phyloP scores from a whole-genome alignment of 2,329 filamentous ascomycete species.

The Fusarium ramigenum region DNA sequence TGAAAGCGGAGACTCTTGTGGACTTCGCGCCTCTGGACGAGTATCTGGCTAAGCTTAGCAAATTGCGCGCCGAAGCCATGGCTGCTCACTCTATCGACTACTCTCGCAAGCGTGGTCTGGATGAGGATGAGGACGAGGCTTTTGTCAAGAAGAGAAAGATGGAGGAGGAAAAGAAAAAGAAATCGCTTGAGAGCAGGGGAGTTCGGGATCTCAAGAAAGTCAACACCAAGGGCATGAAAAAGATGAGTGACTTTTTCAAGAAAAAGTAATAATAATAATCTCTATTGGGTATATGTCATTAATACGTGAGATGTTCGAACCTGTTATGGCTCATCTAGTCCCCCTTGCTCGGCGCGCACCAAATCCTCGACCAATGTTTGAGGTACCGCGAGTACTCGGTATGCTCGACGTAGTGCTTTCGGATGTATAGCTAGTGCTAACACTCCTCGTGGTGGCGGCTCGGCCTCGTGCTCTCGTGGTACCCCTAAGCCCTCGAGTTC shows the following conservation, averaged over 20 bases:
- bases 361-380: conserved; percentile 49
- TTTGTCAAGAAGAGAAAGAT: conserved; percentile 82
- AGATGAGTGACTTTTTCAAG: conserved; percentile 93
- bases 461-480: conserved; percentile 43
- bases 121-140: conserved; percentile 73
- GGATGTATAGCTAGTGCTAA: conserved; percentile 43
- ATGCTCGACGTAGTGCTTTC: conserved; percentile 42
- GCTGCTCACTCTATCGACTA: conserved; percentile 77
- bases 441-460: conserved; percentile 41
- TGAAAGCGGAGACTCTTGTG: conserved; percentile 51
- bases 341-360: conserved; percentile 49
- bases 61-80: conserved; percentile 75
- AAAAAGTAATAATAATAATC: conserved; percentile 60
- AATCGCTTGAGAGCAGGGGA: conserved; percentile 76
- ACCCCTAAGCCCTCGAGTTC: conserved; percentile 49
- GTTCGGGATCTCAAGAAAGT: conserved; percentile 88
- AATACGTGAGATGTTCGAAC: conserved; percentile 12
- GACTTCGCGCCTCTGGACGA: conserved; percentile 77
- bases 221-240: conserved; percentile 93
- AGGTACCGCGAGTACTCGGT: conserved; percentile 47
- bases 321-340: conserved; percentile 37
- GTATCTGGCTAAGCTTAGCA: conserved; percentile 73
- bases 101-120: conserved; percentile 71
- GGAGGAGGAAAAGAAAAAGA: conserved; percentile 89
- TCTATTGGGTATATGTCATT: conserved; percentile 46